Conservation (phyloP, 805 yeast genomes). For the Maudiozyma pseudohumilis region DNA sequence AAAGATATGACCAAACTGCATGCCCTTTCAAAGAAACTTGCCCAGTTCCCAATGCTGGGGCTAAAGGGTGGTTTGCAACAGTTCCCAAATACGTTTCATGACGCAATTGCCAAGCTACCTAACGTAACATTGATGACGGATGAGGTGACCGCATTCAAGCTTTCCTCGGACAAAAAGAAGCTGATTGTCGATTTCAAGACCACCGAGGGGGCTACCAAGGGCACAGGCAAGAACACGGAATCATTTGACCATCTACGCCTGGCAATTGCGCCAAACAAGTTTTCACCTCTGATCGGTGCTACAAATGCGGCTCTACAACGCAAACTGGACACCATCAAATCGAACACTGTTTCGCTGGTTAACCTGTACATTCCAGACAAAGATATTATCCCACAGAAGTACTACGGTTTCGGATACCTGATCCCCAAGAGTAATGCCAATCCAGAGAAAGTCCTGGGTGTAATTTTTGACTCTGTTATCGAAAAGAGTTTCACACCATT, state of each 20-base stretch:
- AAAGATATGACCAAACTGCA: conserved; percentile 32
- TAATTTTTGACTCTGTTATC: conserved; percentile 82
- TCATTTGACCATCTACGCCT: conserved; percentile 49
- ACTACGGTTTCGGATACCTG: conserved; percentile 78
- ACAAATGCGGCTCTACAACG: conserved; percentile 11
- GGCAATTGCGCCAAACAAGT: conserved; percentile 40
- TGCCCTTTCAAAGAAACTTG: conserved; percentile 32
- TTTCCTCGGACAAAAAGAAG: not conserved
- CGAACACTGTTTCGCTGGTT: conserved; percentile 49
- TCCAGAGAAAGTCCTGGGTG: conserved; percentile 61
- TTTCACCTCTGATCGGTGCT: conserved; percentile 29
- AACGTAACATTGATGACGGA: conserved; percentile 26
- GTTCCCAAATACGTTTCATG: conserved; percentile 37
- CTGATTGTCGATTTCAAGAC: not conserved
- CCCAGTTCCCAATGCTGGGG: conserved; percentile 52
- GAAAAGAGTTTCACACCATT: conserved; percentile 42
- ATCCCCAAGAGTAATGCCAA: conserved; percentile 50
- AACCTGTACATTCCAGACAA: conserved; percentile 51
- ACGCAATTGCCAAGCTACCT: conserved; percentile 28
- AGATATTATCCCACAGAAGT: conserved; percentile 30
- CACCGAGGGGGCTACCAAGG: not conserved
- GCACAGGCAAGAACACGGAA: too few relatives aligned
- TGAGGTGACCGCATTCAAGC: conserved; percentile 4
- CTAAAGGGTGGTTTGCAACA: conserved; percentile 47
- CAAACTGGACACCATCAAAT: conserved; percentile 21